phyloP scores from a whole-genome alignment of 2,329 filamentous ascomycete genomes.

The Colletotrichum scovillei region DNA sequence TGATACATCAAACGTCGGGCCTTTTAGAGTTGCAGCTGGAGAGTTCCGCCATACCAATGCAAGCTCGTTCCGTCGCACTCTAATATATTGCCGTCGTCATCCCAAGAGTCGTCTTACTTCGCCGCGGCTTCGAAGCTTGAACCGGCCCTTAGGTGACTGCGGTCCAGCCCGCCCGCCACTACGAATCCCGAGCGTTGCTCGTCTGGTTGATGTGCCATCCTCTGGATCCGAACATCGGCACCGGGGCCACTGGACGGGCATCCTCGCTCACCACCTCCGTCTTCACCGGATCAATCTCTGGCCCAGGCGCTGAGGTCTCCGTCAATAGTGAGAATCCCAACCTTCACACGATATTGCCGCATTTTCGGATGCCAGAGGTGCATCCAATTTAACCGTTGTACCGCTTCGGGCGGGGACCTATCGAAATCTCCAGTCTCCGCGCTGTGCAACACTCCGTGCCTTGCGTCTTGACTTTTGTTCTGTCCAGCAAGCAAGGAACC shows the following conservation, averaged over 20 bases:
- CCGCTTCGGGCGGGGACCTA: background rate
- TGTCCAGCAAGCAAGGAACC: background rate
- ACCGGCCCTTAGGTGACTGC: background rate
- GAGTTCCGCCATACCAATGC: background rate
- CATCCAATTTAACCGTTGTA: background rate
- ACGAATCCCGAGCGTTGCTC: background rate
- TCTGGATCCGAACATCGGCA: conserved; percentile 4
- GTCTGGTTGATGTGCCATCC: conserved; percentile 5
- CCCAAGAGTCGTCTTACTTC: background rate
- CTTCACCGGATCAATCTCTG: background rate
- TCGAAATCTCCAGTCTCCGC: background rate
- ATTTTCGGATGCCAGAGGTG: background rate
- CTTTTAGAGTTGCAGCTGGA: background rate
- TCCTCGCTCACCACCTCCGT: conserved; percentile 7
- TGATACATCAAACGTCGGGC: background rate
- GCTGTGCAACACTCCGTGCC: background rate
- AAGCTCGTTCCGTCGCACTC: background rate
- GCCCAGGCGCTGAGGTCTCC: background rate
- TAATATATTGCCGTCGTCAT: conserved; percentile 7
- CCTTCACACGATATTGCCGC: background rate
- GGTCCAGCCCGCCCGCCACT: conserved; percentile 15
- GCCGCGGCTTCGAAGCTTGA: background rate
- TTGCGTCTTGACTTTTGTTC: background rate
- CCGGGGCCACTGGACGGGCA: background rate
- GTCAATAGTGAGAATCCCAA: background rate